phyloP scores from a whole-genome alignment of 805 yeast species.

The Priceomyces fermenticarens region DNA sequence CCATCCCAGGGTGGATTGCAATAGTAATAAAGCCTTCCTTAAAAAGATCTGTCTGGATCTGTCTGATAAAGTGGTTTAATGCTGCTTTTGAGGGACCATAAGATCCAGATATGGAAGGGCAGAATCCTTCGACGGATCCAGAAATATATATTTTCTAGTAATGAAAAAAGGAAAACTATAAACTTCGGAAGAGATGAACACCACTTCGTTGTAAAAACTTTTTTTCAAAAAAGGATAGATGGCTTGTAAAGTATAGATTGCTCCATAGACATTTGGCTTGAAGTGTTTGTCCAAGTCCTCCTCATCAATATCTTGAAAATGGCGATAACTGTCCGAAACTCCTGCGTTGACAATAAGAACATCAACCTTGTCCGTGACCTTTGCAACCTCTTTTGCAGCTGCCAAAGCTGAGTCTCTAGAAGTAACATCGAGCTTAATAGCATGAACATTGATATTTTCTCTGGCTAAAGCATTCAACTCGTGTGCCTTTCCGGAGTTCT shows the following conservation, averaged over 20 bases:
- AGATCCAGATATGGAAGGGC: slow-evolving; percentile 16
- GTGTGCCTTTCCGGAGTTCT: slow-evolving; percentile 26
- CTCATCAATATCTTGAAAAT: slow-evolving; percentile 14
- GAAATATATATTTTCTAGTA: too few species aligned
- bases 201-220: slow-evolving; percentile 19
- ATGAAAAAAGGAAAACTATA: too few species aligned
- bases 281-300: slow-evolving; percentile 15
- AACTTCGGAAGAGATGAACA: slow-evolving; percentile 27
- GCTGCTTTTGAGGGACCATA: slow-evolving; percentile 29
- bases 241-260: slow-evolving; percentile 23
- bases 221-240: slow-evolving; percentile 22
- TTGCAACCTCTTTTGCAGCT: slow-evolving; percentile 2
- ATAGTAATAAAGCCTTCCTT: slow-evolving; percentile 23
- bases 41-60: slow-evolving; percentile 18
- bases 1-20: slow-evolving; percentile 38
- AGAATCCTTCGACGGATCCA: slow-evolving; percentile 21
- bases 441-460: slow-evolving; percentile 11
- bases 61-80: slow-evolving; percentile 23
- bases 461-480: slow-evolving; percentile 8
- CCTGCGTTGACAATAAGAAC: slow-evolving; percentile 34
- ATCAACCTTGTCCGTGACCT: slow-evolving; percentile 19
- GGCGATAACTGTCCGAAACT: slow-evolving; percentile 9
- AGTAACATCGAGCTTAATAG: slow-evolving; percentile 15
- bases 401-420: slow-evolving; percentile 25
- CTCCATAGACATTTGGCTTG: slow-evolving; percentile 25